These are phyloP conservation scores for Colletotrichum truncatum DNA, from an alignment of 2,329 filamentous ascomycete genomes.

Conservation along the genomic window DNA sequence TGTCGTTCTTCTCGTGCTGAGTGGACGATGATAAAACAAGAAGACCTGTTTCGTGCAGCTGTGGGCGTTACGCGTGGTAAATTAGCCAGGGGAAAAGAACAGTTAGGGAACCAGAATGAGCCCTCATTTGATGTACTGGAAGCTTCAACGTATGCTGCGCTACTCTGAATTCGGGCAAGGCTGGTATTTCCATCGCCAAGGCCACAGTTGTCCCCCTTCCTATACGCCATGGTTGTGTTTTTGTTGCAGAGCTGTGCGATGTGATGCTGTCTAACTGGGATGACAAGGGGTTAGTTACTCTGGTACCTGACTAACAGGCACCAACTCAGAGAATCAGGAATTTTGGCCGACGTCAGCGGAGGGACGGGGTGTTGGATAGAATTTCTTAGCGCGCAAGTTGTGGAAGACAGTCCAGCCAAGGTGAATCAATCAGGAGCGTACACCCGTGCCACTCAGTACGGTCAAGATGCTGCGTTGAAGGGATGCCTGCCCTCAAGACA, in stretches of 20 bases:
- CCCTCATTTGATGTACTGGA: too few relatives aligned
- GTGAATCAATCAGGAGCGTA: background rate
- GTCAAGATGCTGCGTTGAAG: too few relatives aligned
- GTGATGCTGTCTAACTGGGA: background rate
- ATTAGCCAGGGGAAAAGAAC: background rate
- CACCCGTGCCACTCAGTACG: background rate
- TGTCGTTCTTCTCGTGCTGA: background rate
- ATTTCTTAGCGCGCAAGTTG: background rate
- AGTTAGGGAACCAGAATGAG: background rate
- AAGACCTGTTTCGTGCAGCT: conserved; percentile 5
- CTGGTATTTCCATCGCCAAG: background rate
- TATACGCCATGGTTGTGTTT: background rate
- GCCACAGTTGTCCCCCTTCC: background rate
- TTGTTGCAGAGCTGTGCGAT: background rate
- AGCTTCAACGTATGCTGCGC: background rate
- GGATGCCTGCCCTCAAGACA: background rate
- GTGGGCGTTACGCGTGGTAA: background rate
- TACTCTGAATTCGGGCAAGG: background rate
- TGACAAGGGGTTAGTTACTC: background rate
- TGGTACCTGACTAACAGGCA: conserved; percentile 14
- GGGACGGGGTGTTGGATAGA: background rate
- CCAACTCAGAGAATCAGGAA: conserved; percentile 7
- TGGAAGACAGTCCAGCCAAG: conserved; percentile 10
- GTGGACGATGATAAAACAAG: background rate
- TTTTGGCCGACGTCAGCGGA: conserved; percentile 25